These are phyloP conservation scores for Aureobasidium sp. DNA, from an alignment of 2,329 filamentous ascomycete species.

Conservation along the genomic window DNA sequence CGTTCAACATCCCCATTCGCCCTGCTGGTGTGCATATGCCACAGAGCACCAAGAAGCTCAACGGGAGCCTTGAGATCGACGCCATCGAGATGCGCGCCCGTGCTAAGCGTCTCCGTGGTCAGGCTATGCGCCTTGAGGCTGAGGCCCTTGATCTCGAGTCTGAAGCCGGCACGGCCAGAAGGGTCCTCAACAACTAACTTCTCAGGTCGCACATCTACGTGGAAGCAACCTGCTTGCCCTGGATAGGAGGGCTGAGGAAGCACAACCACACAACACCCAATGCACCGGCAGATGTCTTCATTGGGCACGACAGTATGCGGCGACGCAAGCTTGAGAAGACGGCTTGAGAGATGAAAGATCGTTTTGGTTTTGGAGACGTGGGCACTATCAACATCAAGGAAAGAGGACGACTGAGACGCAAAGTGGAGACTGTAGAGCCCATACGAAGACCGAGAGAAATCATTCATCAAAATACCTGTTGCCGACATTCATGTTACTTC, in stretches of 20 bases:
- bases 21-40: too few relatives aligned
- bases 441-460: background rate
- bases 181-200: background rate
- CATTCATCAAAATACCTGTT: background rate
- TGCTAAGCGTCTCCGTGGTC: background rate
- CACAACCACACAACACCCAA: too few relatives aligned
- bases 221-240: background rate
- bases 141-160: slow-evolving; percentile 3
- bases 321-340: background rate
- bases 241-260: too few relatives aligned
- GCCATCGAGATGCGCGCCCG: background rate
- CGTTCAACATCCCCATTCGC: background rate
- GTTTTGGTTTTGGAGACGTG: background rate
- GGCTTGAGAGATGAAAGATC: background rate
- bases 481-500: background rate
- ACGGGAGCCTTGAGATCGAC: background rate
- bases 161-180: background rate
- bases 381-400: background rate
- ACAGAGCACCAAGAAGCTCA: background rate
- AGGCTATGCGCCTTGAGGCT: slow-evolving; percentile 11
- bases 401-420: background rate
- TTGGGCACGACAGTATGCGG: too few relatives aligned
- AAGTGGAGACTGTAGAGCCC: background rate
- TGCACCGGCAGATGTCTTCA: background rate
- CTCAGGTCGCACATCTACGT: background rate